Evolutionary conservation across 1,284 basidiomycete species (phyloP).

Genomic region (Ustilago trichophora): DNA sequence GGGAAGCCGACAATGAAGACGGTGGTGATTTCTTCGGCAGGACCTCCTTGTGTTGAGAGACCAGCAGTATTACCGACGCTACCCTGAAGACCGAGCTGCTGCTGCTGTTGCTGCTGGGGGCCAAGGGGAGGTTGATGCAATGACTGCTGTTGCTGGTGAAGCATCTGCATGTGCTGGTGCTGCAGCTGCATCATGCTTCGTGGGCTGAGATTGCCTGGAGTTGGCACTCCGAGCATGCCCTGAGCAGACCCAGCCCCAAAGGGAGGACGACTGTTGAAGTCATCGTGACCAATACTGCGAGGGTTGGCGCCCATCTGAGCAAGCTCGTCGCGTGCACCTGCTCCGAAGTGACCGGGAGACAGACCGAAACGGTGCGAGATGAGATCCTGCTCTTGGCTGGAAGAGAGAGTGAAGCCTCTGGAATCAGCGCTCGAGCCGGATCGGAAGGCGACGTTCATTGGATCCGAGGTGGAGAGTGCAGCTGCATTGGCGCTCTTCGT

Average conservation of each 20-base stretch:
- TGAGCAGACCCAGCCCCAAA: conserved; percentile 13
- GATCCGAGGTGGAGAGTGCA: conserved; percentile 43
- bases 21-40: conserved; percentile 87
- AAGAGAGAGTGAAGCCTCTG: conserved; percentile 24
- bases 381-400: conserved; percentile 35
- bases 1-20: conserved; percentile 99
- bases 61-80: conserved; percentile 19
- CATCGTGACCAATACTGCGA: conserved; percentile 31
- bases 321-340: conserved; percentile 22
- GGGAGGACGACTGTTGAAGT: conserved; percentile 22
- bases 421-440: conserved; percentile 23
- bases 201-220: conserved; percentile 53
- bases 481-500: conserved; percentile 28
- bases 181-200: conserved; percentile 57
- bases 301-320: conserved; percentile 29
- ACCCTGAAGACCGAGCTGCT: conserved; percentile 26
- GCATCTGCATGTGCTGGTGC: conserved; percentile 58
- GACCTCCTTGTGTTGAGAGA: conserved; percentile 16
- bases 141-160: conserved; percentile 27
- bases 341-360: conserved; percentile 28
- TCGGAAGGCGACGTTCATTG: conserved; percentile 36
- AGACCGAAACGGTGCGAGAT: conserved; percentile 37
- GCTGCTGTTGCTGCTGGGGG: conserved; percentile 24
- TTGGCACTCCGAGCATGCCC: conserved; percentile 31
- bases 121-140: conserved; percentile 14